Evolutionary conservation across 306 rosid species (phyloP).

Genomic region (Malus asiatica): DNA sequence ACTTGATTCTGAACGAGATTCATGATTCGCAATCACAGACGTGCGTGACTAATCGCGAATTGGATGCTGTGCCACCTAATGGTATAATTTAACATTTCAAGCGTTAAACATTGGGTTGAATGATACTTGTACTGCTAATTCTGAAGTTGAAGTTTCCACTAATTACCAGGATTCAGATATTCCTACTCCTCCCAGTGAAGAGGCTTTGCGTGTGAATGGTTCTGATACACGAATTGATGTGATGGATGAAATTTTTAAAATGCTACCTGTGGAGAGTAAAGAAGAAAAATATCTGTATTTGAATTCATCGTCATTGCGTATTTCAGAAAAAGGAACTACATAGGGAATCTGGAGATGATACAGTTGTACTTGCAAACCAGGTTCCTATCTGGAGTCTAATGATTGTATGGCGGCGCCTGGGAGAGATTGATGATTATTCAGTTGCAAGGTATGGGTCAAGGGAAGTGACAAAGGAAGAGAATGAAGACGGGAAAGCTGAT

Average conservation of each 20-base stretch:
- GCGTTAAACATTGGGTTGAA: constrained; percentile 15
- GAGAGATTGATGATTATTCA: constrained; percentile 19
- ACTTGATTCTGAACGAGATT: constrained; percentile 13
- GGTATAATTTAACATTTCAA: constrained; percentile 11
- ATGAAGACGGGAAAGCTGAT: constrained; percentile 25
- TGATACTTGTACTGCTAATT: constrained; percentile 11
- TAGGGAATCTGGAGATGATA: constrained; percentile 20
- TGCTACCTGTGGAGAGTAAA: constrained; percentile 23
- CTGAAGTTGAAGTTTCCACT: constrained; percentile 18
- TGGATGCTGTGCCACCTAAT: constrained; percentile 18
- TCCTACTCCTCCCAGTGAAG: constrained; percentile 18
- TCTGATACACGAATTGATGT: constrained; percentile 18
- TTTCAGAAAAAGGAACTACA: constrained; percentile 18
- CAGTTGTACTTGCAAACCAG: constrained; percentile 18
- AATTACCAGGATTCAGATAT: constrained; percentile 12
- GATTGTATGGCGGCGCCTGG: constrained; percentile 4
- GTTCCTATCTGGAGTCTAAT: constrained; percentile 23
- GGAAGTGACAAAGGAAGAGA: constrained; percentile 38
- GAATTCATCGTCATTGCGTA: constrained; percentile 14
- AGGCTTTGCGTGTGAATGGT: constrained; percentile 11
- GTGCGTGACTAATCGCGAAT: constrained; percentile 7
- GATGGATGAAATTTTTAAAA: constrained; percentile 14
- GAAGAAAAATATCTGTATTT: constrained; percentile 10
- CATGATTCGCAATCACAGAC: constrained; percentile 16
- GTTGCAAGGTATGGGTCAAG: constrained; percentile 9